Evolutionary conservation across 352 stramenopile genomes (phyloP), one percentile per base, ranked within the genome.

Genomic region (Thalassiosira mediterranea): DNA sequence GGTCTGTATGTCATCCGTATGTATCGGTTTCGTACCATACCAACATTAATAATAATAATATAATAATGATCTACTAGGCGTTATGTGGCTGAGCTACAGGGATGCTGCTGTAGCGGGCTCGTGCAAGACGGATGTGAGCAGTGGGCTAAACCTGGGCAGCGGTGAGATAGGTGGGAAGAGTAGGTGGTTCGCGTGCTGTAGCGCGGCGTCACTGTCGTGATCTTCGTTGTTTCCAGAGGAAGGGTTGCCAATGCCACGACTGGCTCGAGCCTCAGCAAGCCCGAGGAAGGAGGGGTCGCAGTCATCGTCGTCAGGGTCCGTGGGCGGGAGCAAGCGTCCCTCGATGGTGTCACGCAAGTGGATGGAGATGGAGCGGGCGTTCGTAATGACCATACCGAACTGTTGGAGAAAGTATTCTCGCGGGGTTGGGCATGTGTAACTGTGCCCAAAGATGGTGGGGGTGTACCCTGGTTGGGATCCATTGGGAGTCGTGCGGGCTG

Each of bases 391-490:
- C 1, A 70, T n/a, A 1, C 48, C 61, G 17, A 70, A 52, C 19
- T 70, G 2, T 38, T 70, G 61, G 32, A 70, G 46, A 2, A 31
- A 26, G 47, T 37, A 37, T 1, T 25, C 11, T 19, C 25, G 7
- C 26, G 48, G 61, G 11, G 61, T 61, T 2, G 46, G 61, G 1
- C 19, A 31, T 23, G 61, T 61, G 47, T 70, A 49, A 15, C 44
- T 60, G 32, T 61, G 28, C 0, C 61, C 61, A 13, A 51, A 70
- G 48, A 61, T 60, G 17, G 8, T 37, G 7, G 17, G 2, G 11
- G 21, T 38, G 19, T 40, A 17, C 10, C 7, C 34, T 13, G 7
- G 13, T 42, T 13, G 7, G 34, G 34, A 7, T 42, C 34, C 13
- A 13, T 13, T 13, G 7, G 7, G 13, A 13, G 34, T 42, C 34